Base-by-base conservation (phyloP, 169 alveolate genomes). In the Plasmodium blacklocki region DNA sequence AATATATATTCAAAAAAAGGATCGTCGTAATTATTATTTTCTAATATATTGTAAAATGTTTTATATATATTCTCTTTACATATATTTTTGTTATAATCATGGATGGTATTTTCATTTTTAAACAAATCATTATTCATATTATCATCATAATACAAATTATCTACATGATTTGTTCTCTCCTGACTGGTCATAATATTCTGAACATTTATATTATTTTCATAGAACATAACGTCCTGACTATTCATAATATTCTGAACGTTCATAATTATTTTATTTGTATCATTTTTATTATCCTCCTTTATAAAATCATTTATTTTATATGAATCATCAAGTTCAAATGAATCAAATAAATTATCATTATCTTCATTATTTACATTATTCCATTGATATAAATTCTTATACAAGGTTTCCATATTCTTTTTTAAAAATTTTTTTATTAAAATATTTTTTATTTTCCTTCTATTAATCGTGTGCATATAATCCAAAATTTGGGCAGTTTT, bases 401-500 rank as follows among this genome's bases (percentile, higher is more conserved):
- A 74, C 64, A 56, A 18, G 7, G 18, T 56, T 56, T 6, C 4
- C 49, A 15, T 15, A 54, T 72, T 86, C 21, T 64, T 26, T 74
- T 86, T 49, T 29, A 86, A 15, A 62, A 72, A 86, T 8, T 49
- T 47, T 43, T 70, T 52, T 32, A 86, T 86, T 43, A 86, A 72
- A 47, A 15, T 50, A 62, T 86, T 62, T 86, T 86, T 86, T 3
- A 59, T 23, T 43, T 52, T 72, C 47, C 47, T 71, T 60, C 72
- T 86, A 18, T 64, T 62, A 6, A 86, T 86, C 49, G 73, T 54
- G 26, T 86, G 92, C 92, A 86, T 86, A 56, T 86, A 86, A 49
- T 86, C 92, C 32, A 86, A 56, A 23, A 86, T 86, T 92, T 94
- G 96, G 9, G 93, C 94, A 11, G 97, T 95, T 91, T 97, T 95